Evolutionary conservation across 108 stramenopile genomes (phyloP), one percentile per base, ranked within the genome.

Genomic region (Stephanodiscus minutulus): DNA sequence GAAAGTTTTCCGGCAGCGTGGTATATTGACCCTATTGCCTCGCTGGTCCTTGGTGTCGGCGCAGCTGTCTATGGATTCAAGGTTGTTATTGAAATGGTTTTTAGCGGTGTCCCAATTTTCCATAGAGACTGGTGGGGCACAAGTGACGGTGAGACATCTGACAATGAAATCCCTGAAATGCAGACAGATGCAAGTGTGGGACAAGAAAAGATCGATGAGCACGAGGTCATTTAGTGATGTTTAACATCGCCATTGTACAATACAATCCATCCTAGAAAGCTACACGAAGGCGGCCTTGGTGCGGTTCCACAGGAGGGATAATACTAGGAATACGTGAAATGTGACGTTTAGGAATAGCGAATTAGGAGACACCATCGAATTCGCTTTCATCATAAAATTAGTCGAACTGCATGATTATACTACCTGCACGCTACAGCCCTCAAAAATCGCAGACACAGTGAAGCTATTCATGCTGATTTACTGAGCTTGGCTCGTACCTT

Each of bases 21-120:
- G 85, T 93, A 87, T 83, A 62, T 93, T 35, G 92, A 93, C 62
- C 89, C 92, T 12, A 43, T 79, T 10, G 85, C 90, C 54, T 85
- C 92, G 5, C 62, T 90, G 67, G 28, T 81, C n/a, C 79, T 83
- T 55, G 92, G 88, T 21, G 49, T 90, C 35, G 63, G 53, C 7
- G 81, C 88, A 6, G 48, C 89, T 27, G 18, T 86, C n/a, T 68
- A 85, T 55, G 89, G 89, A 5, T 50, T 79, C 28, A 78, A 85
- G 47, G 55, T 85, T 9, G 48, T 87, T n/a, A 11, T 82, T 56
- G 46, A 39, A 11, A 62, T 70, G 63, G 24, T 77, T 2, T 9
- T 55, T 22, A 68, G 63, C 59, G 68, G 68, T 47, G 61, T 70
- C 33, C 76, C 76, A 8, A 77, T 77, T 56, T 77, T 65, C 50